Conservation (phyloP, 768 basidiomycete species). For the Leccinum aurantiacum region DNA sequence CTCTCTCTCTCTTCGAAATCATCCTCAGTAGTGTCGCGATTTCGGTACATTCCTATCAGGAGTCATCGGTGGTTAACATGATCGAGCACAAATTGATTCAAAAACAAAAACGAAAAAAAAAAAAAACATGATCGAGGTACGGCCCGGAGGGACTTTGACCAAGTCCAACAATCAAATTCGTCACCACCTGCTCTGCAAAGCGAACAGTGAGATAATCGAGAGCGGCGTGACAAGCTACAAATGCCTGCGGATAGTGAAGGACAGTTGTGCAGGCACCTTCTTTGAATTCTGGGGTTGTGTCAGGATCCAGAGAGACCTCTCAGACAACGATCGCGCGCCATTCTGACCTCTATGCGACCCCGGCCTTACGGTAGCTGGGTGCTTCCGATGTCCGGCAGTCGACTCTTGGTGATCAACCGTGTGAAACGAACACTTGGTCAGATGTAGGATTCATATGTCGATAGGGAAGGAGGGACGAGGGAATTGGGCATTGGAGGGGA, state of each 20-base stretch:
- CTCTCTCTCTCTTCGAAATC: background rate
- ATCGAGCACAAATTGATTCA: too few species aligned
- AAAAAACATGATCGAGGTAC: background rate
- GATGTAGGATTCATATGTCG: too few species aligned
- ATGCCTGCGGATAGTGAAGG: background rate
- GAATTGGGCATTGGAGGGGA: too few species aligned
- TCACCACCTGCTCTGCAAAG: background rate
- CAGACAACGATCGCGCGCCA: too few species aligned
- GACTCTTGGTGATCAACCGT: too few species aligned
- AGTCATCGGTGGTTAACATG: background rate
- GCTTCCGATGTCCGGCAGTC: too few species aligned
- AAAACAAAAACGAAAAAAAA: too few species aligned
- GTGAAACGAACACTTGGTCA: too few species aligned
- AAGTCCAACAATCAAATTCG: background rate
- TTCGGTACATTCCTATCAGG: background rate
- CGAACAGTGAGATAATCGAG: background rate
- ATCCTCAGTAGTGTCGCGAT: background rate
- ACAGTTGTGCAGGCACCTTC: background rate
- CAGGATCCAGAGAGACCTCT: background rate
- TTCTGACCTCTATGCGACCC: too few species aligned
- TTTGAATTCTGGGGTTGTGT: background rate
- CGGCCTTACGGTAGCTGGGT: too few species aligned
- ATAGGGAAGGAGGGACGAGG: too few species aligned
- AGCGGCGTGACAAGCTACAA: background rate
- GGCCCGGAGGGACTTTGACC: background rate